These are phyloP conservation scores for Vinca minor DNA, from an alignment of 257 asterid genomes.

Conservation along the genomic window DNA sequence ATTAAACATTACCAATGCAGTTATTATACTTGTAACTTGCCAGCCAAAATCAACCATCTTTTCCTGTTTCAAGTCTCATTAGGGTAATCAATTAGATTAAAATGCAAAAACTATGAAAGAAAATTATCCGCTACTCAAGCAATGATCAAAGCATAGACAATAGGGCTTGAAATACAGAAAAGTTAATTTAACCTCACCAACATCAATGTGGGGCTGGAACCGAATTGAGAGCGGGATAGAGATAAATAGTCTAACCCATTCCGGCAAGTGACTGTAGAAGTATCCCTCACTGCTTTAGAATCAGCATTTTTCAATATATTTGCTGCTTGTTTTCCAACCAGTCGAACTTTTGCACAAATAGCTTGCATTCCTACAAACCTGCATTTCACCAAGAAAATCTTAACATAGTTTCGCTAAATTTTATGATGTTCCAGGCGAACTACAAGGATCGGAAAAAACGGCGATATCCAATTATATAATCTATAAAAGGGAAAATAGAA, in stretches of 20 bases:
- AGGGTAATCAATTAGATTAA: background rate
- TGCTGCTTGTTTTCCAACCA: too few relatives aligned
- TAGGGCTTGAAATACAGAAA: background rate
- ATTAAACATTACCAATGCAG: background rate
- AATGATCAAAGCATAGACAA: background rate
- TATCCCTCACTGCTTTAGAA: constrained; percentile 7
- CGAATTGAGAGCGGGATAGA: background rate
- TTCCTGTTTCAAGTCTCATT: background rate
- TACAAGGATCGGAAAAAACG: too few relatives aligned
- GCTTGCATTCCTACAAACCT: too few relatives aligned
- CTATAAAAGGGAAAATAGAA: too few relatives aligned
- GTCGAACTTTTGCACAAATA: too few relatives aligned
- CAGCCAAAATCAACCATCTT: background rate
- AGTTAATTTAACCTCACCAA: background rate
- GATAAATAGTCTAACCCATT: background rate
- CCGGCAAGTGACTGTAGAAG: background rate
- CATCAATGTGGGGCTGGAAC: background rate
- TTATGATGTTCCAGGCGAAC: too few relatives aligned
- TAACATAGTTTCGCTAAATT: too few relatives aligned
- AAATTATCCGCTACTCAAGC: background rate
- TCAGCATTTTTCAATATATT: too few relatives aligned
- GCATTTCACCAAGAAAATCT: too few relatives aligned
- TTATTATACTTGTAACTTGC: background rate
- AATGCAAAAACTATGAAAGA: background rate
- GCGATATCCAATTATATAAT: too few relatives aligned